Percentiles rank a stretch among this genome's conserved stretches.
Conservation (phyloP, 148 eudicot genomes). For the Dianthus caryophyllus region DNA sequence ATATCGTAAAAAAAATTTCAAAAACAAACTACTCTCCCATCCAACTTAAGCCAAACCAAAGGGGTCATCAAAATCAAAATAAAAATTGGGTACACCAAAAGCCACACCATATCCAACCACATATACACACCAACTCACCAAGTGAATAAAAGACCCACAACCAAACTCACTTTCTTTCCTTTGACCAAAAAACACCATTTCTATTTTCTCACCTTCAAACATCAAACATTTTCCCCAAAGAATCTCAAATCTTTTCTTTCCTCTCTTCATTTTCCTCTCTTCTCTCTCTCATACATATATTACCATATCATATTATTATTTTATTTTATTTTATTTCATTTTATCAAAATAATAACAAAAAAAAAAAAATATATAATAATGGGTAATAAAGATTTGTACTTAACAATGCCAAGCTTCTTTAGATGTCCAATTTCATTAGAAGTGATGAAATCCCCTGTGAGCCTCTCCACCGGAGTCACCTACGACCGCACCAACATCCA, state of each 20-base stretch:
- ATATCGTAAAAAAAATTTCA: too few relatives aligned
- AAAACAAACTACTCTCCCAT: too few relatives aligned
- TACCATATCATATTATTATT: too few relatives aligned
- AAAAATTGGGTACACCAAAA: neutral
- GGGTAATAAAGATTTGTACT: conserved; percentile 42
- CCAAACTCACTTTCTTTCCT: conserved; percentile 8
- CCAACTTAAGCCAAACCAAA: too few relatives aligned
- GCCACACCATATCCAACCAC: conserved; percentile 1
- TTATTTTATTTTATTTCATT: too few relatives aligned
- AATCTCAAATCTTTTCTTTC: conserved; percentile 2
- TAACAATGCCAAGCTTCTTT: conserved; percentile 53
- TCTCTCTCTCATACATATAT: neutral
- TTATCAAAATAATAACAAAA: too few relatives aligned
- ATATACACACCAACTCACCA: conserved; percentile 6
- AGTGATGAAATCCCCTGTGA: conserved; percentile 79
- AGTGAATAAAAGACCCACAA: neutral
- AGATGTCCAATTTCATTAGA: conserved; percentile 71
- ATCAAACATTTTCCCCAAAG: neutral
- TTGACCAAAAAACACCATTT: conserved; percentile 44
- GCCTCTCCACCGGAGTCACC: conserved; percentile 71
- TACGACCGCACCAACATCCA: conserved; percentile 73
- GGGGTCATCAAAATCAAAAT: neutral
- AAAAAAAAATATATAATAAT: conserved; percentile 13
- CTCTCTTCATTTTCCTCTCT: conserved; percentile 1
- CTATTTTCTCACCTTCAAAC: neutral